Conservation (phyloP, 2,329 filamentous ascomycete species). For the Rutstroemia sp. region DNA sequence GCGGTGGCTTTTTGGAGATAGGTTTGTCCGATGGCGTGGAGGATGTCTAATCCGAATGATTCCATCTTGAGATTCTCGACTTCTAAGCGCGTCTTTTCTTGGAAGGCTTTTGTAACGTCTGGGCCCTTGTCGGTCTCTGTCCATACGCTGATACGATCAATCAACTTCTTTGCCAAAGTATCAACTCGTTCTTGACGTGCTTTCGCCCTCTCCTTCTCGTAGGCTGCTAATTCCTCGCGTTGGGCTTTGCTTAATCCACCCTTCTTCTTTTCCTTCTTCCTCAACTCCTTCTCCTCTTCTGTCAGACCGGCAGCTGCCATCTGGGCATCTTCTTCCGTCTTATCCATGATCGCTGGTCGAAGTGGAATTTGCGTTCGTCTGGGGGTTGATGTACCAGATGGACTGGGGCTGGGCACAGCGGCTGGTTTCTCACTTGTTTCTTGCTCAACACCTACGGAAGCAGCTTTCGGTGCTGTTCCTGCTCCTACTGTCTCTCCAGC, state of each 20-base stretch:
- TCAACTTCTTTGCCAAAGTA: constrained; percentile 73
- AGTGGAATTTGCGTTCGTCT: constrained; percentile 52
- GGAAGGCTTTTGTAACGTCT: constrained; percentile 83
- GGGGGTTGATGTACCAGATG: constrained; percentile 37
- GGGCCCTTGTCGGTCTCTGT: constrained; percentile 88
- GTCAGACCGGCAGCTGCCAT: constrained; percentile 58
- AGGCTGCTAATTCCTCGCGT: constrained; percentile 80
- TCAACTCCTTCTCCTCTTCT: constrained; percentile 66
- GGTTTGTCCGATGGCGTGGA: constrained; percentile 88
- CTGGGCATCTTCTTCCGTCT: constrained; percentile 69
- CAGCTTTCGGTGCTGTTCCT: neutral
- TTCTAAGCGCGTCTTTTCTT: constrained; percentile 89
- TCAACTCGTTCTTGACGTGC: constrained; percentile 87
- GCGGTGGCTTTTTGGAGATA: constrained; percentile 83
- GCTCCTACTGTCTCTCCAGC: constrained; percentile 18
- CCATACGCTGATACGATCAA: constrained; percentile 89
- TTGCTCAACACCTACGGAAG: neutral
- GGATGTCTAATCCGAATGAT: constrained; percentile 90
- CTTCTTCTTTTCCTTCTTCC: constrained; percentile 85
- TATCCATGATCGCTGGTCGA: constrained; percentile 82
- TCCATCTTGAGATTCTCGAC: constrained; percentile 99
- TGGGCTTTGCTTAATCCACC: constrained; percentile 83
- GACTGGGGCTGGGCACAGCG: constrained; percentile 16
- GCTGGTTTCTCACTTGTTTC: constrained; percentile 12
- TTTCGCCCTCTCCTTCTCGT: constrained; percentile 75